Percentiles rank a stretch among this genome's conserved stretches.
Conservation (phyloP, 75 land plant genomes). For the Cryptomeria japonica region DNA sequence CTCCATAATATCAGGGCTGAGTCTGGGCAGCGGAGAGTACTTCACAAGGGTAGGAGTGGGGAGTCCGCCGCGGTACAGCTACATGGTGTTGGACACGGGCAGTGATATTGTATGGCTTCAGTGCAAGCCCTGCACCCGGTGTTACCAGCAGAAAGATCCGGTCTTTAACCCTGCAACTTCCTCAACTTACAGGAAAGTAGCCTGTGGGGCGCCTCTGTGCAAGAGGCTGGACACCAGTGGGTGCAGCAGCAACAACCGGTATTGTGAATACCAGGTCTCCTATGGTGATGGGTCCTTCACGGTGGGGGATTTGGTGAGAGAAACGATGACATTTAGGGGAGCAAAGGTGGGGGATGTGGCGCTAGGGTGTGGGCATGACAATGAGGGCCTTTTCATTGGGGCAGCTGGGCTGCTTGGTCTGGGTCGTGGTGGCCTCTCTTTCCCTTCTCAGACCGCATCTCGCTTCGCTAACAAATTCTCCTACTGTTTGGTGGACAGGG, state of each 20-base stretch:
- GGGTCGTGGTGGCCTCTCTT: conserved; percentile 74
- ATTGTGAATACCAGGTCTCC: conserved; percentile 67
- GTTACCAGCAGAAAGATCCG: conserved; percentile 74
- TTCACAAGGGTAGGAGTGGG: conserved; percentile 80
- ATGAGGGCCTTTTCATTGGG: conserved; percentile 79
- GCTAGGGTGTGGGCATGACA: conserved; percentile 90
- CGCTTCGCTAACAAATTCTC: conserved; percentile 63
- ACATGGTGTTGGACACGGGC: conserved; percentile 88
- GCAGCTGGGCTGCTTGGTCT: conserved; percentile 89
- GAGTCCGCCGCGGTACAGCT: conserved; percentile 44
- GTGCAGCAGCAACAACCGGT: conserved; percentile 24
- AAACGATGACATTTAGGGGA: conserved; percentile 62
- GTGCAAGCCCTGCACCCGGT: conserved; percentile 72
- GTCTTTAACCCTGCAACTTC: conserved; percentile 63
- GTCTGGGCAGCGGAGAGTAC: conserved; percentile 85
- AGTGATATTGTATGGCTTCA: conserved; percentile 80
- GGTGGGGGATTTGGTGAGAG: conserved; percentile 66
- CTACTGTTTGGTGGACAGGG: conserved; percentile 86
- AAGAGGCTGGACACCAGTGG: conserved; percentile 44
- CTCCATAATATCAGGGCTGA: conserved; percentile 71
- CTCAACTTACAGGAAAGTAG: conserved; percentile 33
- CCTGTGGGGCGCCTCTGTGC: conserved; percentile 61
- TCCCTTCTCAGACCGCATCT: conserved; percentile 67
- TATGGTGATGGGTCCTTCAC: conserved; percentile 90
- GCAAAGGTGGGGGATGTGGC: conserved; percentile 34